Conservation (phyloP, 208 protist genomes). For the Leishmania arabica region DNA sequence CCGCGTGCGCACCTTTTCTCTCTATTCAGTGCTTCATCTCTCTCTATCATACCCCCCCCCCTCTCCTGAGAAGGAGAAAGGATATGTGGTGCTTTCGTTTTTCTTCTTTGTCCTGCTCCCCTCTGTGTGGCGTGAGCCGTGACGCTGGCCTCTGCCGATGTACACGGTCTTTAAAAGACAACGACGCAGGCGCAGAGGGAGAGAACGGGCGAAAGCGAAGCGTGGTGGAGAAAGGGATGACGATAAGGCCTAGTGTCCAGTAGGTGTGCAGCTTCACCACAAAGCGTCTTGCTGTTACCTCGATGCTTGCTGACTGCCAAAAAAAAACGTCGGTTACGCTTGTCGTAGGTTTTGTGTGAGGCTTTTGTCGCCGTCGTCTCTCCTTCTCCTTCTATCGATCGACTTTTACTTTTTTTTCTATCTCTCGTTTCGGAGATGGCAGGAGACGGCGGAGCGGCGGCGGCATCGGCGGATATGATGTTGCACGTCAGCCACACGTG, state of each 20-base stretch:
- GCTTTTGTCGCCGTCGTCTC: background rate
- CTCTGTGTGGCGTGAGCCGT: background rate
- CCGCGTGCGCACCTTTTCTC: background rate
- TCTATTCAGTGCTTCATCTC: background rate
- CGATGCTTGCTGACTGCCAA: background rate
- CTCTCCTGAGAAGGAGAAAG: background rate
- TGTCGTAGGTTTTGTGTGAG: background rate
- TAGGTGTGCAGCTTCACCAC: conserved; percentile 2
- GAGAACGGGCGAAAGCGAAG: background rate
- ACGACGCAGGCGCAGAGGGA: background rate
- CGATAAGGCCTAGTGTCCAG: too few relatives aligned
- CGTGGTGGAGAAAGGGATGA: background rate
- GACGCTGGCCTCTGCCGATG: background rate
- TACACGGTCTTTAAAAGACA: background rate
- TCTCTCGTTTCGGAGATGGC: background rate
- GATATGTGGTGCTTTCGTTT: background rate
- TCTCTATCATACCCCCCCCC: background rate
- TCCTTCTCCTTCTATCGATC: conserved; percentile 1
- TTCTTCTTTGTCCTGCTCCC: too few relatives aligned
- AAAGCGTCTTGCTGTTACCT: background rate
- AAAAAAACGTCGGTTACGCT: background rate
- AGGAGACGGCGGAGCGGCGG: background rate
- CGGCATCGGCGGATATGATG: background rate
- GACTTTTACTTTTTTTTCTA: conserved; percentile 10
- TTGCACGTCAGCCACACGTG: background rate